phyloP scores from a whole-genome alignment of 1,284 basidiomycete species.

The Malassezia globosa region DNA sequence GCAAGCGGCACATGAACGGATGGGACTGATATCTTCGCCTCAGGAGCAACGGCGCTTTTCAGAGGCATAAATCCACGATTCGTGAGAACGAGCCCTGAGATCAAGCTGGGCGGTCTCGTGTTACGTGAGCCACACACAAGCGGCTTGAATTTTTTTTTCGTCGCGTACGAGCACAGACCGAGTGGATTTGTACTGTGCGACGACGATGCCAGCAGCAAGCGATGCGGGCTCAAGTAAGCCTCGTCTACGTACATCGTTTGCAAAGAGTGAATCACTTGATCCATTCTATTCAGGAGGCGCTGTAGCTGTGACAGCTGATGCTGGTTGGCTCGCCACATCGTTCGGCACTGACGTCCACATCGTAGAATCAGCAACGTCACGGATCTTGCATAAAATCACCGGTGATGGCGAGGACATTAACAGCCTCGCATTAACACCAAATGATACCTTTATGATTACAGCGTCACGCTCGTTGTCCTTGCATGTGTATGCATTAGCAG shows the following conservation, averaged over 20 bases:
- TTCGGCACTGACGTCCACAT: conserved; percentile 73
- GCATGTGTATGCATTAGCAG: conserved; percentile 50
- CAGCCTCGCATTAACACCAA: conserved; percentile 47
- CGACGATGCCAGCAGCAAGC: background rate
- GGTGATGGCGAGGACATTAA: conserved; percentile 53
- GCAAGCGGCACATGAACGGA: too few relatives aligned
- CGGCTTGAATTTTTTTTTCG: conserved; percentile 14
- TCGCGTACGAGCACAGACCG: conserved; percentile 15
- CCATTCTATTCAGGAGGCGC: conserved; percentile 45
- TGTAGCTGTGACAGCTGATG: conserved; percentile 68
- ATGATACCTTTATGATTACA: conserved; percentile 49
- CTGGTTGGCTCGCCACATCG: conserved; percentile 67
- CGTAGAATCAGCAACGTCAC: conserved; percentile 65
- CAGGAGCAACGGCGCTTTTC: too few relatives aligned
- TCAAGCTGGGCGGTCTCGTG: too few relatives aligned
- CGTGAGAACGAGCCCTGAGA: too few relatives aligned
- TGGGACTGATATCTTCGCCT: too few relatives aligned
- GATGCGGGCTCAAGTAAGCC: conserved; percentile 1
- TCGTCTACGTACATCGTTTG: conserved; percentile 27
- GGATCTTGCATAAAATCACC: conserved; percentile 52
- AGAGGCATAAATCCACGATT: too few relatives aligned
- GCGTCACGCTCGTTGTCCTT: conserved; percentile 51
- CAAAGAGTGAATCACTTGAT: conserved; percentile 23
- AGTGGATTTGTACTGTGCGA: background rate
- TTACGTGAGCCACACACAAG: too few relatives aligned